Evolutionary conservation across 2,329 filamentous ascomycete genomes (phyloP), one percentile per base, ranked within the genome.

Genomic region (Fusarium pseudograminearum): DNA sequence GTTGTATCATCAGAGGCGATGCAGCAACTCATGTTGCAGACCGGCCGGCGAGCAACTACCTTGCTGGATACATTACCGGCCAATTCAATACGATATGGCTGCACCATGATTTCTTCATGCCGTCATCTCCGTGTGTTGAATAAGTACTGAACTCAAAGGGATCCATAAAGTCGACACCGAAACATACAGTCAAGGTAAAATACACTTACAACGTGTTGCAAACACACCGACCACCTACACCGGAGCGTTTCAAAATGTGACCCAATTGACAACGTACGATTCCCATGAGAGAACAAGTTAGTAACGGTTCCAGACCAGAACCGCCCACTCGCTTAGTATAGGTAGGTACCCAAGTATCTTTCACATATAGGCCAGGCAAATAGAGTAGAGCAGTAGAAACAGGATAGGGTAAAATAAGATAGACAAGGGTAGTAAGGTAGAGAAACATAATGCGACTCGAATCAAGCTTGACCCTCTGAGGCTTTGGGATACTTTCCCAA

Each of bases 61-160:
- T 45, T 56, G 44, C 26, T 57, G 31, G 30, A 61, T 65, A 67
- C 64, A 46, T 65, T 56, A 47, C 50, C 20, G 48, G 40, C 44
- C 42, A 36, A 56, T 57, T 55, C 67, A 45, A 70, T 70, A 67
- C 57, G 51, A 45, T 61, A 53, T 61, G 51, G 53, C 67, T 57
- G 69, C 69, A 71, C 60, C 61, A 66, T 71, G 69, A 71, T 69
- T 65, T 57, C 47, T 57, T 44, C 45, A 71, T 71, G 61, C 69
- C 69, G 69, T 71, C 69, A 71, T 61, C 54, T 50, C 52, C 24
- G 26, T 57, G 52, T 41, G 57, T 57, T 36, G 51, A 41, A 69
- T 33, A 51, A 4, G 7, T 40, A 22, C 47, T 63, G 50, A 47
- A 42, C 61, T 55, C 63, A 63, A 67, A 63, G 34, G 26, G 26